Conservation (phyloP, 192 early-diverging fungal species). For the Rhizophagus prolifer region DNA sequence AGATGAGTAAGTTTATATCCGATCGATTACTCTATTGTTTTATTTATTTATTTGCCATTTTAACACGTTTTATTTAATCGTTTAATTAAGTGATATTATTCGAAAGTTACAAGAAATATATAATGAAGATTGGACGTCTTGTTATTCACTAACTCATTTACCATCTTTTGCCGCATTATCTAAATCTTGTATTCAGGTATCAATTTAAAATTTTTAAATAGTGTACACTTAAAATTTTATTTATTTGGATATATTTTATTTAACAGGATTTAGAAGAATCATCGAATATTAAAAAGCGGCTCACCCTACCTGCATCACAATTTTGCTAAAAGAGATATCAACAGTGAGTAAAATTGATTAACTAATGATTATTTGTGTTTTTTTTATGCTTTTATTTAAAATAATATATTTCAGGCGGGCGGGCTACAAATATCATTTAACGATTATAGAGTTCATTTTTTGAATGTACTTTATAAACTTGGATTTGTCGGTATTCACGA, state of each 20-base stretch:
- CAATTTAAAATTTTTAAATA: background rate
- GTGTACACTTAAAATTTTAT: background rate
- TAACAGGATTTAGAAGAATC: conserved; percentile 11
- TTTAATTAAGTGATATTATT: conserved; percentile 13
- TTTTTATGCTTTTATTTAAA: background rate
- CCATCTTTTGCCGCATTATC: conserved; percentile 5
- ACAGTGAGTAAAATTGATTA: background rate
- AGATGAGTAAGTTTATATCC: conserved; percentile 36
- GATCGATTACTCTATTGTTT: background rate
- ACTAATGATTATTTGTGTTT: no score
- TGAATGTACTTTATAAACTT: background rate
- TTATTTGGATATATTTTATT: background rate
- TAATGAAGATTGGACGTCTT: background rate
- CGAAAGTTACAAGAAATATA: background rate
- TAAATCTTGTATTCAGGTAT: conserved; percentile 9
- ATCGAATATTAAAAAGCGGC: background rate
- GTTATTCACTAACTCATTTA: conserved; percentile 15
- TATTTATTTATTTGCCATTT: background rate
- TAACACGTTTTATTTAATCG: background rate
- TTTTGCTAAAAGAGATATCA: conserved; percentile 1
- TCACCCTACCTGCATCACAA: background rate
- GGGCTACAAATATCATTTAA: background rate
- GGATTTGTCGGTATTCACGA: conserved; percentile 12
- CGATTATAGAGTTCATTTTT: conserved; percentile 19
- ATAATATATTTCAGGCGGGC: conserved; percentile 1